Percentiles rank a stretch among this genome's conserved stretches.
These are phyloP conservation scores for Mucor mucedo DNA, from an alignment of 371 early-diverging fungal species.

Conservation along the genomic window DNA sequence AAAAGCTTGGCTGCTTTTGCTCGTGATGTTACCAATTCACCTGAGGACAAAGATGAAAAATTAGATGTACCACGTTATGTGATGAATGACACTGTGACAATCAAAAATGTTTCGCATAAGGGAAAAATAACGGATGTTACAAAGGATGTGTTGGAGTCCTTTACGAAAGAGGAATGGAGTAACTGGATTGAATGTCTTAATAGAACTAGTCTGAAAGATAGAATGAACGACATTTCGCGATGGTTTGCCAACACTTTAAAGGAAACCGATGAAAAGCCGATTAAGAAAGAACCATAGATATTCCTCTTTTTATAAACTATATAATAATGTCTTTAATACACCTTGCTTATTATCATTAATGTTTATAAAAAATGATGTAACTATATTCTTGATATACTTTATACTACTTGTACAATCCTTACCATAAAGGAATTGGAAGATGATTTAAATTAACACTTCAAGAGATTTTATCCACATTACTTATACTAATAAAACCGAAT, in stretches of 20 bases:
- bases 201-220: slow-evolving; percentile 31
- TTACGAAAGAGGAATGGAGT: slow-evolving; percentile 25
- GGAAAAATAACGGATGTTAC: slow-evolving; percentile 34
- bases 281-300: not conserved
- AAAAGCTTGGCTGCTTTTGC: slow-evolving; percentile 35
- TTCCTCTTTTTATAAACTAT: no score
- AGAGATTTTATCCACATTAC: no score
- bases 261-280: not conserved
- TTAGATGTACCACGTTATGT: slow-evolving; percentile 3
- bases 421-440: no score
- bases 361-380: no score
- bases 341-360: no score
- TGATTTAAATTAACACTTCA: no score
- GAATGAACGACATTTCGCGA: slow-evolving; percentile 25
- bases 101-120: slow-evolving; percentile 23
- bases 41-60: not conserved
- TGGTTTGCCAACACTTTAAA: slow-evolving; percentile 4
- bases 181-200: slow-evolving; percentile 36
- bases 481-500: no score
- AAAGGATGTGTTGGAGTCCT: slow-evolving; percentile 8
- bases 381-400: no score
- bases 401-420: no score
- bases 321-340: no score
- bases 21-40: slow-evolving; percentile 19
- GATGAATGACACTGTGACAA: slow-evolving; percentile 12